These are phyloP conservation scores for Dipodascus geniculatus DNA, from an alignment of 805 yeast species.

Conservation along the genomic window DNA sequence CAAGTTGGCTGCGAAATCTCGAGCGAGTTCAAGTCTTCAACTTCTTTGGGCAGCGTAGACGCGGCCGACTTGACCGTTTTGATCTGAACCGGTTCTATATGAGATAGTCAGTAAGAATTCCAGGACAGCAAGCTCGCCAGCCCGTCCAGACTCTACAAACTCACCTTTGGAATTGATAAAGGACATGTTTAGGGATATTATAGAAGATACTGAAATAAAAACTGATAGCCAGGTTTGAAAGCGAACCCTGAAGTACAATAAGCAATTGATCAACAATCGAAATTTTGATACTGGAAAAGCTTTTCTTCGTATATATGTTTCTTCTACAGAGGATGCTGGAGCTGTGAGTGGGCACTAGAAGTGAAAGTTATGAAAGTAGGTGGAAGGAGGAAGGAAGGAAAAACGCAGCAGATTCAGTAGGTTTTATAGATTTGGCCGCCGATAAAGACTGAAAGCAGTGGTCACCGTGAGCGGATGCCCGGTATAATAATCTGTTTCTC, in stretches of 20 bases:
- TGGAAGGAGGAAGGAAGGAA: background rate
- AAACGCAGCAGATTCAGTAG: background rate
- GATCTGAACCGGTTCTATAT: background rate
- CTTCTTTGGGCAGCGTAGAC: background rate
- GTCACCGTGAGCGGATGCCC: background rate
- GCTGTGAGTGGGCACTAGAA: background rate
- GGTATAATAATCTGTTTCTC: background rate
- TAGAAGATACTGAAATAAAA: background rate
- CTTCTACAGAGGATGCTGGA: background rate
- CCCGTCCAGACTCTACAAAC: too few relatives aligned
- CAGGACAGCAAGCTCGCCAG: background rate
- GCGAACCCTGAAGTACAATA: constrained; percentile 1
- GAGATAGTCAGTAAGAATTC: background rate
- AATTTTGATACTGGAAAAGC: too few relatives aligned
- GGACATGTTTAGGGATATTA: background rate
- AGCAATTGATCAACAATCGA: constrained; percentile 1
- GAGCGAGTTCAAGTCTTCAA: background rate
- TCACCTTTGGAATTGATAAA: background rate
- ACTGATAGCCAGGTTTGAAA: background rate
- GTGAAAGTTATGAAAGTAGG: background rate
- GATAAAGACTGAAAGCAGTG: background rate
- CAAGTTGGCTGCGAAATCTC: background rate
- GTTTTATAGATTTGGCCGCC: background rate
- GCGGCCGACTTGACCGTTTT: background rate
- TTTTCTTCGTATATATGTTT: background rate